These are phyloP conservation scores for Alternaria sp. DNA, from an alignment of 2,329 filamentous ascomycete species.

Conservation along the genomic window DNA sequence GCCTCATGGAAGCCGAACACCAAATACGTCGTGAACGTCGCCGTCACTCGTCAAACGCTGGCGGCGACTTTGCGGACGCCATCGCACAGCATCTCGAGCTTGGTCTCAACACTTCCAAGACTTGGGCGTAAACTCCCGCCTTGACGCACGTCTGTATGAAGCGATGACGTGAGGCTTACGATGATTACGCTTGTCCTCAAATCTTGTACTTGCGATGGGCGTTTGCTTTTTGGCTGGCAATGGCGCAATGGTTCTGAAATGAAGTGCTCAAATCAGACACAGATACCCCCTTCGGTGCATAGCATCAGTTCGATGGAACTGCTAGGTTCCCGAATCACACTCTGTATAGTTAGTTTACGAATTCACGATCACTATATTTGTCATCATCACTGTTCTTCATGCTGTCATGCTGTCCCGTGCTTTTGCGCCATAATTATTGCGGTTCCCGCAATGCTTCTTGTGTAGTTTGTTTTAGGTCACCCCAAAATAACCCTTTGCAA, in stretches of 20 bases:
- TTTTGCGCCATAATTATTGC: neutral
- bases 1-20: conserved; percentile 63
- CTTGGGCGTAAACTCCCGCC: conserved; percentile 30
- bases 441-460: neutral
- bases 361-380: conserved; percentile 1
- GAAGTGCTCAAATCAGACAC: conserved; percentile 45
- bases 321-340: conserved; percentile 6
- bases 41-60: conserved; percentile 47
- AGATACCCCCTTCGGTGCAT: conserved; percentile 25
- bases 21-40: conserved; percentile 57
- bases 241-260: conserved; percentile 39
- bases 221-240: conserved; percentile 5
- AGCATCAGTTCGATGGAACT: conserved; percentile 10
- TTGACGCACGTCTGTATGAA: neutral
- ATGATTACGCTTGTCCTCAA: neutral
- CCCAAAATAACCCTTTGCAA: neutral
- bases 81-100: conserved; percentile 48
- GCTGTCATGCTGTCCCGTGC: neutral
- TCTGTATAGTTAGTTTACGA: conserved; percentile 9
- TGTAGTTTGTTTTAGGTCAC: neutral
- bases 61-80: conserved; percentile 46
- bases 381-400: neutral
- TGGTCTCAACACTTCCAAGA: conserved; percentile 37
- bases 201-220: conserved; percentile 11
- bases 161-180: neutral